Evolutionary conservation across 2,329 filamentous ascomycete genomes (phyloP).

Genomic region (Clarireedia homoeocarpa): DNA sequence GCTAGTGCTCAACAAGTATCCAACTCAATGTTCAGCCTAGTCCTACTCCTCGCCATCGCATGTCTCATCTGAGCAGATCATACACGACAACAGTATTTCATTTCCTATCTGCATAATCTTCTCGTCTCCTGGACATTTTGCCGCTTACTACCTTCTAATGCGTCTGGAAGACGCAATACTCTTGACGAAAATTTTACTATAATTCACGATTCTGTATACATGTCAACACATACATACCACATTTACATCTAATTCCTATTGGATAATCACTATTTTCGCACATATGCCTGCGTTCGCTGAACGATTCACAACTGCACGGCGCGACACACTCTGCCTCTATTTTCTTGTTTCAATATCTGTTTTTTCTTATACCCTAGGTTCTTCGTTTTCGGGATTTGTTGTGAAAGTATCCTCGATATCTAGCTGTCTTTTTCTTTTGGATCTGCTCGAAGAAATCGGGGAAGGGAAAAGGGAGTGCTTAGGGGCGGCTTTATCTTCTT

Average conservation of each 20-base stretch:
- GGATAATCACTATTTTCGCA: not conserved
- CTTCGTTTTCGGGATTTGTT: not conserved
- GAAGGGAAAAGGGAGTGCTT: not conserved
- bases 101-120: not conserved
- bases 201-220: not conserved
- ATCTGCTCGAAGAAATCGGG: not conserved
- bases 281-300: not conserved
- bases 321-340: not conserved
- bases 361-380: not conserved
- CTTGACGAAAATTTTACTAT: not conserved
- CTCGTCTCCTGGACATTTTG: not conserved
- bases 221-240: slow-evolving; percentile 1
- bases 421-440: not conserved
- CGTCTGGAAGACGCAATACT: slow-evolving; percentile 9
- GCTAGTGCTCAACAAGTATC: not conserved
- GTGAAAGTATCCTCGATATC: not conserved
- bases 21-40: slow-evolving; percentile 2
- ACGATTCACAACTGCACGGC: not conserved
- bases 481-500: not conserved
- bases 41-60: not conserved
- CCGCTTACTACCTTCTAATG: slow-evolving; percentile 6
- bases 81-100: not conserved
- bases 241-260: not conserved
- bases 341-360: not conserved
- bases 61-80: not conserved